Conservation (phyloP, 371 early-diverging fungal genomes). For the Cladochytrium tenue region DNA sequence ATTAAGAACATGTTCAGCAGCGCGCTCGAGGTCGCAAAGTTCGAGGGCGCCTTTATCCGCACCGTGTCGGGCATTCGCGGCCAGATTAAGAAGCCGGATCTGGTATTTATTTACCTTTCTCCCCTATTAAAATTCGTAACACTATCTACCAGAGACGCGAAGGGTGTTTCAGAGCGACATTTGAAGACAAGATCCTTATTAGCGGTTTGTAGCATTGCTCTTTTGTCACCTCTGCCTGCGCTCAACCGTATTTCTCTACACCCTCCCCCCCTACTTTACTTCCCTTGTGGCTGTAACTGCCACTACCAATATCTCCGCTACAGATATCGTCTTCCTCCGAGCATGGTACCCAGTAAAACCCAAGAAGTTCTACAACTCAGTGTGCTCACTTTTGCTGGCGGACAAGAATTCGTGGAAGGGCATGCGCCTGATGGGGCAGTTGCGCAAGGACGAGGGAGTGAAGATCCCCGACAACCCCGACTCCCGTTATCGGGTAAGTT, state of each 20-base stretch:
- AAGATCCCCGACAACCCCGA: constrained; percentile 73
- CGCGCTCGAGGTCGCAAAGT: constrained; percentile 96
- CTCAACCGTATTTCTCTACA: too few relatives aligned
- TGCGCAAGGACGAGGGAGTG: constrained; percentile 75
- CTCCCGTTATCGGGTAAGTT: constrained; percentile 73
- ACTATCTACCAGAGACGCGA: constrained; percentile 81
- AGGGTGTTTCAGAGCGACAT: constrained; percentile 98
- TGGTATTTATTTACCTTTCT: too few relatives aligned
- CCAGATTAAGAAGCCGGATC: constrained; percentile 89
- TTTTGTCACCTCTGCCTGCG: neutral
- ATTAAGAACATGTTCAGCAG: constrained; percentile 99
- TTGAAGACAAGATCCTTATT: constrained; percentile 97
- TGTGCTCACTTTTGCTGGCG: constrained; percentile 78
- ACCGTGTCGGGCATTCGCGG: constrained; percentile 98
- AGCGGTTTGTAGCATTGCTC: constrained; percentile 56
- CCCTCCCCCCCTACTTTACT: too few relatives aligned
- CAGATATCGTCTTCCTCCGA: constrained; percentile 96
- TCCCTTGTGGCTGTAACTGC: neutral
- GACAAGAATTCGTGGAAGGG: constrained; percentile 73
- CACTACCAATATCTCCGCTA: constrained; percentile 6
- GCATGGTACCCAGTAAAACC: constrained; percentile 96
- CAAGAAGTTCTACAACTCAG: constrained; percentile 92
- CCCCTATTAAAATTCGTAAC: too few relatives aligned
- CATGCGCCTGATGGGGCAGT: constrained; percentile 87
- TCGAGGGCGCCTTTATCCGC: constrained; percentile 94